A percentile compares a stretch with the other conserved stretches of the same genome.
phyloP scores from a whole-genome alignment of 192 early-diverging fungal genomes.

The Backusella tarrabulga region DNA sequence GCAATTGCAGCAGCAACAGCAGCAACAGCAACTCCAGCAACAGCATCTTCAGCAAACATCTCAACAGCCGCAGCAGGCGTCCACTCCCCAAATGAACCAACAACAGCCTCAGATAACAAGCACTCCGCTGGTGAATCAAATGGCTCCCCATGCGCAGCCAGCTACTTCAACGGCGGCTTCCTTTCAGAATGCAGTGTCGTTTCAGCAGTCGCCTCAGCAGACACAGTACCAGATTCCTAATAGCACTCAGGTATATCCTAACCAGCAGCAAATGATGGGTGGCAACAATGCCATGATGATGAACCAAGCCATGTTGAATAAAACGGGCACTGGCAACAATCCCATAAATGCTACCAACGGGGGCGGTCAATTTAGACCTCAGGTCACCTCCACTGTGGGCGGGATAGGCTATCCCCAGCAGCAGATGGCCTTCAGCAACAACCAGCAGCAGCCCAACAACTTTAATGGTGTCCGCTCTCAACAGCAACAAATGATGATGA shows the following conservation, averaged over 20 bases:
- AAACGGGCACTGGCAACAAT: not conserved
- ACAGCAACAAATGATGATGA: not conserved
- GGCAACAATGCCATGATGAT: not conserved
- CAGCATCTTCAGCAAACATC: not conserved
- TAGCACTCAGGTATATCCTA: not conserved
- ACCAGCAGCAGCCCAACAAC: not conserved
- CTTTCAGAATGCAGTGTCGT: not conserved
- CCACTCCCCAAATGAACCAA: not conserved
- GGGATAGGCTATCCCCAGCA: not conserved
- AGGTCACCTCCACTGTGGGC: not conserved
- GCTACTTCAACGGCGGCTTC: not conserved
- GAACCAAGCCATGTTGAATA: not conserved
- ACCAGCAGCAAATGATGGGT: not conserved
- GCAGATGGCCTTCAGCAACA: not conserved
- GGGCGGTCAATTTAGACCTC: not conserved
- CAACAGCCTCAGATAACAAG: not conserved
- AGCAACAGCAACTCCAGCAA: not conserved
- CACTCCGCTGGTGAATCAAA: not conserved
- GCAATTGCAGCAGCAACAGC: conserved; percentile 11
- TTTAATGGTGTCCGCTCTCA: not conserved
- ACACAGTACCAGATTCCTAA: not conserved
- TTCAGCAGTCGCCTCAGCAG: not conserved
- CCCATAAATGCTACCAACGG: not conserved
- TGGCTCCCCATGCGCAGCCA: not conserved
- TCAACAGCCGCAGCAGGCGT: not conserved